phyloP scores from a whole-genome alignment of 176 grass and related monocot genomes.

The Saccharum officinarum region DNA sequence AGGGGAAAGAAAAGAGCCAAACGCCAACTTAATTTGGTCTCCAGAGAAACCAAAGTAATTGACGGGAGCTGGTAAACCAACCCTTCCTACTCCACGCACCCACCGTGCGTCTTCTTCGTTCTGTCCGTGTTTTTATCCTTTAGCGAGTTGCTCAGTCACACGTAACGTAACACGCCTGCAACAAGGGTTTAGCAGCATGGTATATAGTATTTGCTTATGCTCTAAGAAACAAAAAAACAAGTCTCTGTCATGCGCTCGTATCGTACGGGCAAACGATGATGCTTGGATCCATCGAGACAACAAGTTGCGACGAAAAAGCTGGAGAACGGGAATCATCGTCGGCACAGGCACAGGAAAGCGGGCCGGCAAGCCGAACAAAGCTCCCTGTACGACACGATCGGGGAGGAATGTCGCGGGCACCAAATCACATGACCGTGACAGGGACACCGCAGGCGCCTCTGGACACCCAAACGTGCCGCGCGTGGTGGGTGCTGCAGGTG shows the following conservation, averaged over 20 bases:
- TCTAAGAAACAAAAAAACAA: neutral
- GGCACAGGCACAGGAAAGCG: too few species aligned
- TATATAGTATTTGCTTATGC: neutral
- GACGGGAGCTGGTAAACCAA: slow-evolving; percentile 27
- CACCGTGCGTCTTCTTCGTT: neutral
- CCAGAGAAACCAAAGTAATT: neutral
- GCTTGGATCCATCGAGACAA: neutral
- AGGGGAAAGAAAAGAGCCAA: neutral
- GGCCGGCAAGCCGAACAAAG: slow-evolving; percentile 21
- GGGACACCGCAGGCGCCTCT: too few species aligned
- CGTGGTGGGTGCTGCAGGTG: too few species aligned
- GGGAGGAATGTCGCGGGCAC: too few species aligned
- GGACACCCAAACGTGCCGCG: too few species aligned
- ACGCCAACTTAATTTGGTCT: too few species aligned
- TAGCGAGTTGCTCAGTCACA: neutral
- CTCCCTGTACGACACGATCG: neutral
- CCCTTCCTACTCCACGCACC: neutral
- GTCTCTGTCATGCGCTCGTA: neutral
- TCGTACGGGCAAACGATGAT: neutral
- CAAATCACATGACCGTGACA: too few species aligned
- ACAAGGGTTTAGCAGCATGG: neutral
- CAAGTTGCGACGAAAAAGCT: slow-evolving; percentile 18
- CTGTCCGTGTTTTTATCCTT: neutral
- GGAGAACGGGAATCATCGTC: neutral
- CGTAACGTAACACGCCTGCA: neutral